These are phyloP conservation scores for Naganishia friedmannii DNA, from an alignment of 768 basidiomycete species.

Conservation along the genomic window DNA sequence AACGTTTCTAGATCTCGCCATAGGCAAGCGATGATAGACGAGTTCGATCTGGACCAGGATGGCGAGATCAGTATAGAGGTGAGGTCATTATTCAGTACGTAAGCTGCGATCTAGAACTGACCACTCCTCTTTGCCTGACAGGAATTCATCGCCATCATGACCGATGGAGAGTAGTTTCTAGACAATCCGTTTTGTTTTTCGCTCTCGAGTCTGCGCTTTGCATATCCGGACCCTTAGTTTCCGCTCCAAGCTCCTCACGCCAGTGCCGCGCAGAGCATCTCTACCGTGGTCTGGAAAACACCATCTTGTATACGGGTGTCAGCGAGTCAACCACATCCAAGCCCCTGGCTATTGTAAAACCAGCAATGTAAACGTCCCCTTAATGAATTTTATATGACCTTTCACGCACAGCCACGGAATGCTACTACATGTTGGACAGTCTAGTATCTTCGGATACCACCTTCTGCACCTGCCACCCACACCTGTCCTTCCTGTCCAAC, in stretches of 20 bases:
- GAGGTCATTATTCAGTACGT: neutral
- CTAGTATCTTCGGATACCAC: slow-evolving; percentile 44
- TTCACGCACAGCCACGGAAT: neutral
- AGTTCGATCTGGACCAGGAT: slow-evolving; percentile 97
- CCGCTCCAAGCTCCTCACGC: neutral
- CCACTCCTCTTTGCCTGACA: slow-evolving; percentile 57
- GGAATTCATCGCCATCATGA: slow-evolving; percentile 97
- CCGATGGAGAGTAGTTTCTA: slow-evolving; percentile 62
- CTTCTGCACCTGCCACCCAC: slow-evolving; percentile 50
- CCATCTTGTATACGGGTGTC: neutral
- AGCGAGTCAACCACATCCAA: neutral
- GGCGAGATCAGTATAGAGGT: slow-evolving; percentile 73
- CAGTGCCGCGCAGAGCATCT: neutral
- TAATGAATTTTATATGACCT: slow-evolving; percentile 17
- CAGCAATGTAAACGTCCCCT: neutral
- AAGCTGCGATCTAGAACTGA: neutral
- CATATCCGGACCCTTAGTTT: neutral
- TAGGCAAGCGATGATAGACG: slow-evolving; percentile 99
- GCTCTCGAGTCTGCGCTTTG: neutral
- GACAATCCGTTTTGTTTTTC: neutral
- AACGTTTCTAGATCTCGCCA: neutral
- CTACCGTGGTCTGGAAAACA: neutral
- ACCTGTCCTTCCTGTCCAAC: slow-evolving; percentile 35
- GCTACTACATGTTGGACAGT: neutral
- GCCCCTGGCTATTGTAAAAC: neutral